Evolutionary conservation across 2,329 filamentous ascomycete species (phyloP).

Genomic region (Coniochaeta pulveracea): DNA sequence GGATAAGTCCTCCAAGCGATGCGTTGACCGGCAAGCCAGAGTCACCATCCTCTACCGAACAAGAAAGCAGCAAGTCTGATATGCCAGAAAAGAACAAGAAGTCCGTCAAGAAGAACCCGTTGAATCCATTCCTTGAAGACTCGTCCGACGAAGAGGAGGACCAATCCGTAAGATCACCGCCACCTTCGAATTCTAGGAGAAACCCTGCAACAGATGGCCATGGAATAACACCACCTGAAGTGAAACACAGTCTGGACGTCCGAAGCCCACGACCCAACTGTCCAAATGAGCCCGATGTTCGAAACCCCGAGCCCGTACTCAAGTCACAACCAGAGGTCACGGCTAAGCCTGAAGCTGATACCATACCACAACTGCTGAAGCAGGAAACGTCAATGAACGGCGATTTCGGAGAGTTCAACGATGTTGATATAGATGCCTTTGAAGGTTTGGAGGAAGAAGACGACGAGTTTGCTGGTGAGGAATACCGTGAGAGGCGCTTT

Average conservation of each 20-base stretch:
- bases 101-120: constrained; percentile 19
- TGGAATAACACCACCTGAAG: background rate
- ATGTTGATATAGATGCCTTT: constrained; percentile 45
- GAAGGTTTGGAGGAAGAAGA: constrained; percentile 20
- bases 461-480: constrained; percentile 45
- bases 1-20: constrained; percentile 19
- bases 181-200: constrained; percentile 3
- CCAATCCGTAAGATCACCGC: no score
- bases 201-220: constrained; percentile 2
- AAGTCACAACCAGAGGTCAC: background rate
- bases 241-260: background rate
- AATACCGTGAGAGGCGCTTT: constrained; percentile 54
- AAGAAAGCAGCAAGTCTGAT: constrained; percentile 1
- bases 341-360: constrained; percentile 5
- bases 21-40: constrained; percentile 9
- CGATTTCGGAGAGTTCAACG: constrained; percentile 25
- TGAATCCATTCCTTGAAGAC: constrained; percentile 60
- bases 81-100: constrained; percentile 8
- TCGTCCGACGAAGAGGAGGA: constrained; percentile 45
- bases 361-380: constrained; percentile 11
- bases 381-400: constrained; percentile 23
- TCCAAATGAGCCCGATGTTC: no score
- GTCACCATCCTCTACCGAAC: constrained; percentile 4
- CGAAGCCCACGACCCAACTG: no score
- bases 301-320: background rate